These are phyloP conservation scores for Halophytophthora batemanensis DNA, from an alignment of 352 stramenopile species.

Conservation along the genomic window DNA sequence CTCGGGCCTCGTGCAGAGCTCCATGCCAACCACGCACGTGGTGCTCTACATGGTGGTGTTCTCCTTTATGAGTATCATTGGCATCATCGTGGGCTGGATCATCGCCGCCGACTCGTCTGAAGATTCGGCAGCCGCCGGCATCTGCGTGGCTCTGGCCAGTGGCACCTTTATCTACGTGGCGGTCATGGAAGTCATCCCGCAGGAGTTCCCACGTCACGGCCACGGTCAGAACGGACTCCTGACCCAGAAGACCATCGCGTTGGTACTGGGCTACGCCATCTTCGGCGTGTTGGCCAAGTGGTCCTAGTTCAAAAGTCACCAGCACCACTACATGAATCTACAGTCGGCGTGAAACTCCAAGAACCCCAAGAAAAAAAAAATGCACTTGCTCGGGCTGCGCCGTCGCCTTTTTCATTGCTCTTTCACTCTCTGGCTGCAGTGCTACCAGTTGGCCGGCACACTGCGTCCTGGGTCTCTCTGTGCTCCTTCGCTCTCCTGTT, in stretches of 20 bases:
- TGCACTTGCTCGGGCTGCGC: too few relatives aligned
- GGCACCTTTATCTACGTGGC: slow-evolving; percentile 86
- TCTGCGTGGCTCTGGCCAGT: slow-evolving; percentile 66
- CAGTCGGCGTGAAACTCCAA: too few relatives aligned
- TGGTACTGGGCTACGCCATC: slow-evolving; percentile 67
- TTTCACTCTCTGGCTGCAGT: too few relatives aligned
- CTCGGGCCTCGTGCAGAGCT: slow-evolving; percentile 64
- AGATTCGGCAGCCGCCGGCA: slow-evolving; percentile 42
- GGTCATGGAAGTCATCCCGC: slow-evolving; percentile 84
- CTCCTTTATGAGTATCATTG: slow-evolving; percentile 61
- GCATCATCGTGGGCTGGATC: slow-evolving; percentile 57
- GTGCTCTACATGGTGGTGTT: slow-evolving; percentile 65
- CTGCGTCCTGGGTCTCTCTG: neutral
- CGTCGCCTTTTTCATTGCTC: too few relatives aligned
- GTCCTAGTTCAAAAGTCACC: slow-evolving; percentile 40
- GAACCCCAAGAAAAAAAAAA: too few relatives aligned
- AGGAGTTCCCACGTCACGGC: slow-evolving; percentile 65
- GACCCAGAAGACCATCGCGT: slow-evolving; percentile 45
- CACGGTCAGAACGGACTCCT: too few relatives aligned
- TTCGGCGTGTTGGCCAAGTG: slow-evolving; percentile 79
- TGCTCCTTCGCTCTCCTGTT: slow-evolving; percentile 15
- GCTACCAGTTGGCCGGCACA: neutral
- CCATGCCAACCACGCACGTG: slow-evolving; percentile 39
- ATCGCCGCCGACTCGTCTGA: slow-evolving; percentile 58
- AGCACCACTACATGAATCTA: too few relatives aligned